Evolutionary conservation across 768 basidiomycete species (phyloP), one percentile per base, ranked within the genome.

Genomic region (Amanita rimosa): DNA sequence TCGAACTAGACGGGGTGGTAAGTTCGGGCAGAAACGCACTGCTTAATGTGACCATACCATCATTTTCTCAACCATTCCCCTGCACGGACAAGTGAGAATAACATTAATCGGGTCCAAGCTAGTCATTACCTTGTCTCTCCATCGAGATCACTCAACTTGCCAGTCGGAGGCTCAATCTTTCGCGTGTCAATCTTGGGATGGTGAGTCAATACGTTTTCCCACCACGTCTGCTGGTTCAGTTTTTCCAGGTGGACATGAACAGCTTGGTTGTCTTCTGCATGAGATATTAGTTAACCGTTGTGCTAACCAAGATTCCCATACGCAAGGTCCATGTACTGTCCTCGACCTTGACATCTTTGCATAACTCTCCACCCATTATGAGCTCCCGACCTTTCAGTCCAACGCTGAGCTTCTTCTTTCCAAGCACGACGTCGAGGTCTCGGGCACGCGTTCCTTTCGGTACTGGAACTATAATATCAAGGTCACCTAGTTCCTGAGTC

Each of bases 21-120:
- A 34, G 26, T 17, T 40, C 43, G 22, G 16, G 24, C 21, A 9
- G 8, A 13, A 22, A 49, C 14, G 46, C 1, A 9, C 9, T 5
- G 31, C 14, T 22, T 3, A 16, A 9, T 13, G 43, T 26, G 22
- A 46, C 13, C 19, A 21, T 68, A 95, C 95, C 95, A 99, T 98
- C 96, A 99, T 99, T 73, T 99, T 99, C 67, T 99, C 96, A 3
- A 99, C 96, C 88, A 99, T 87, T 2, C 88, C 92, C 55, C 96
- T 89, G 31, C 4, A 13, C 29, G 58, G 2, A 55, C 42, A 34
- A 34, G 54, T 44, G 50, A 46, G 17, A 44, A 36, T 36, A 17
- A 24, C 24, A 31, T 35, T 26, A 35, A 21, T 22, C 27, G n/a
- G 38, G 17, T 26, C 24, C 24, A 33, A 5, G 44, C 24, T 40